Evolutionary conservation across 495 filamentous ascomycete species (phyloP).

Genomic region (Talaromyces ruber): DNA sequence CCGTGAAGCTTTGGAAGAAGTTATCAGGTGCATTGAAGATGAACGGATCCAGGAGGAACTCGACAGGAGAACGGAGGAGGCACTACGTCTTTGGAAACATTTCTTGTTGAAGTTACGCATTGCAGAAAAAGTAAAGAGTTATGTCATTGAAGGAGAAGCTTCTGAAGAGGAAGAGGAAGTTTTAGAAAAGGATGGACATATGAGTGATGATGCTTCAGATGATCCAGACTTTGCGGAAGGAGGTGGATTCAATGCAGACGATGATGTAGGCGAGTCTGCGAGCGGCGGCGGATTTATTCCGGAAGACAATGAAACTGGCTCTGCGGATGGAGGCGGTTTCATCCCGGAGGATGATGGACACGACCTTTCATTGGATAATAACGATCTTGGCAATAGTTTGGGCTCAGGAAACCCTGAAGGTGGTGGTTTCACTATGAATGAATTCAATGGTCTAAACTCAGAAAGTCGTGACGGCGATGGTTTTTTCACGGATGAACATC

Average conservation of each 20-base stretch:
- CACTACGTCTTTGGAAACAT: constrained; percentile 65
- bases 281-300: constrained; percentile 37
- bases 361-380: background rate
- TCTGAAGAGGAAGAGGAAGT: constrained; percentile 15
- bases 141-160: constrained; percentile 45
- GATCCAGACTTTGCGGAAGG: constrained; percentile 21
- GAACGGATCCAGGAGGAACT: constrained; percentile 49
- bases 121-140: constrained; percentile 60
- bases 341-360: constrained; percentile 40
- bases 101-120: constrained; percentile 72
- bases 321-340: constrained; percentile 28
- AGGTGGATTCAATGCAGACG: constrained; percentile 41
- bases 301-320: constrained; percentile 33
- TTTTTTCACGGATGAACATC: constrained; percentile 19
- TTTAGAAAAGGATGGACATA: constrained; percentile 14
- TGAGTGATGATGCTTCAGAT: constrained; percentile 15
- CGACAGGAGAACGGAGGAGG: constrained; percentile 44
- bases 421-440: constrained; percentile 21
- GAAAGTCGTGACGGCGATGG: constrained; percentile 11
- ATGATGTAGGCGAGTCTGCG: constrained; percentile 23
- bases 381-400: background rate
- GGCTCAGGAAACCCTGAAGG: constrained; percentile 3
- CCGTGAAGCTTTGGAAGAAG: constrained; percentile 60
- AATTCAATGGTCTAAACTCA: background rate
- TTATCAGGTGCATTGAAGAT: constrained; percentile 54